Conservation (phyloP, 73 alveolate genomes). For the Stentor coeruleus region DNA sequence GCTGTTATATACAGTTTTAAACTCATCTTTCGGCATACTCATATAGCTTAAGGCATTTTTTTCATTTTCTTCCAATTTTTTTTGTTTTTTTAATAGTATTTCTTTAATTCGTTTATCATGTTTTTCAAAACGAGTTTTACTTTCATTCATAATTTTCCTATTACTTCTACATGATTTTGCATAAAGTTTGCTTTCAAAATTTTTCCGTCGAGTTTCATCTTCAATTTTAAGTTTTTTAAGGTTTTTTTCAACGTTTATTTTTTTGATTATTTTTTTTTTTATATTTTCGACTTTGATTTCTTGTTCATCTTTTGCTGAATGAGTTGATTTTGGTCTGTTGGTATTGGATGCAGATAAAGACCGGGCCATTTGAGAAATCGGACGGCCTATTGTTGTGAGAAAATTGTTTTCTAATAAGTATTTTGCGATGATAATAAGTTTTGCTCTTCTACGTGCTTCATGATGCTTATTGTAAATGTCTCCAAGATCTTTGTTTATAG, state of each 20-base stretch:
- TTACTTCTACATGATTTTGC: not conserved
- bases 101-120: not conserved
- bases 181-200: not conserved
- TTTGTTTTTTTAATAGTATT: not conserved
- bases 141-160: not conserved
- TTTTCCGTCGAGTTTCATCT: not conserved
- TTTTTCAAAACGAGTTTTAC: not conserved
- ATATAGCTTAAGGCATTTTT: not conserved
- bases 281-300: too few species aligned
- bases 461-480: not conserved
- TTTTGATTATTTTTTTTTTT: too few species aligned
- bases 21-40: not conserved
- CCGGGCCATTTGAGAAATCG: too few species aligned
- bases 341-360: too few species aligned
- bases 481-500: not conserved
- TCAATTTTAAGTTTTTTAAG: too few species aligned
- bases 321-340: too few species aligned
- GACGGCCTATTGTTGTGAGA: too few species aligned
- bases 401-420: not conserved
- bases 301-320: too few species aligned
- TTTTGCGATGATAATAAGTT: not conserved
- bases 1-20: too few species aligned
- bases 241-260: not conserved
- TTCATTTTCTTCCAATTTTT: not conserved
- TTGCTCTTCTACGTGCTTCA: not conserved